Evolutionary conservation across 306 rosid genomes (phyloP), one percentile per base, ranked within the genome.

Genomic region (Prunus mira): DNA sequence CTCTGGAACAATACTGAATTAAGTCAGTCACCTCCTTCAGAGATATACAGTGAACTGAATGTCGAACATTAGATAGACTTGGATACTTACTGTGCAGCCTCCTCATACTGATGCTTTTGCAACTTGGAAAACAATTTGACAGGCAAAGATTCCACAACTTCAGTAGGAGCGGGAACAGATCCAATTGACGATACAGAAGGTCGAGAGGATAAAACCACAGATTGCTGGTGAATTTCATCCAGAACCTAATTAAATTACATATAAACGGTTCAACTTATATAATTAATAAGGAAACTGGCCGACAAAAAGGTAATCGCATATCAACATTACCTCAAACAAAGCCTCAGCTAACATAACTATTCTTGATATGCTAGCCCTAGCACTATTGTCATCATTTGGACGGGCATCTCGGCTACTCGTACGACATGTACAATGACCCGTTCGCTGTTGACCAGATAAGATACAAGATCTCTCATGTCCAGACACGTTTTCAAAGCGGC

Each of bases 201-300:
- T 25, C 93, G 98, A 73, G 99, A 87, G 65, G 99, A 89, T 79
- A 92, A 85, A 83, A 95, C 99, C 71, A 88, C 96, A 56, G 99
- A 91, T 88, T 96, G 99, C 98, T 96, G 99, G 90, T 96, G 99
- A 91, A 96, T 96, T 89, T 96, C 99, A 96, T 96, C 99, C 98
- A 96, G 97, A 91, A 96, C 99, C 99, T 96, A 96, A 87, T 96
- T 81, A 90, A 87, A 79, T 83, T 88, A 85, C 72, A 86, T 79
- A 80, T 45, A 88, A 80, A 82, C 55, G 68, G 80, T 89, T 91
- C 85, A 93, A 87, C 78, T 78, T 64, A 85, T 51, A 84, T 87
- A 85, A 88, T 28, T 67, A 73, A 67, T 56, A 56, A 46, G 52
- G 66, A 86, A 71, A 77, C 80, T 24, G 58, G 47, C 75, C 14